Percentiles rank a stretch among this genome's conserved stretches.
These are phyloP conservation scores for Eucalyptus shirleyi DNA, from an alignment of 345 rosid genomes.

Conservation along the genomic window DNA sequence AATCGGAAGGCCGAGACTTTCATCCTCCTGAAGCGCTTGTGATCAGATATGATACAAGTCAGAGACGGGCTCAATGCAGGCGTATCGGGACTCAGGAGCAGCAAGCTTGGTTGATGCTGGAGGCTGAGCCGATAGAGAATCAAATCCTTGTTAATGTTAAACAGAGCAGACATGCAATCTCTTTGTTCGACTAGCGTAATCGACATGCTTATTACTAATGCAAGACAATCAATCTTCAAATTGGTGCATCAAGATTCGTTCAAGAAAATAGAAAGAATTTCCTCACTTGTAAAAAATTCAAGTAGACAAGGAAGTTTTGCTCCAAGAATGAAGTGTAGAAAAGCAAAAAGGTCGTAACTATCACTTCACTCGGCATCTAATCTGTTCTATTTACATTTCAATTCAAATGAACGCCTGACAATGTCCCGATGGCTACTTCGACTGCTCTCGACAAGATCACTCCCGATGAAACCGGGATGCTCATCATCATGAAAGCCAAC, in stretches of 20 bases:
- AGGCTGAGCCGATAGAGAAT: background rate
- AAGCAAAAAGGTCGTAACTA: background rate
- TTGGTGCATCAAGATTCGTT: background rate
- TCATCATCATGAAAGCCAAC: conserved; percentile 1
- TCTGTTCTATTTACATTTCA: background rate
- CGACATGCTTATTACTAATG: background rate
- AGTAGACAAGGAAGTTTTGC: background rate
- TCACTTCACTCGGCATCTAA: background rate
- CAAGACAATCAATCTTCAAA: background rate
- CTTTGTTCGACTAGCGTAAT: background rate
- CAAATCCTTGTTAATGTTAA: background rate
- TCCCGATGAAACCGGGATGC: conserved; percentile 5
- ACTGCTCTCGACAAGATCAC: background rate
- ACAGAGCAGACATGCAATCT: background rate
- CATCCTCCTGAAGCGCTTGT: background rate
- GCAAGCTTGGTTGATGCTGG: background rate
- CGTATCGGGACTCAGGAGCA: background rate
- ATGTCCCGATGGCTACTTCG: background rate
- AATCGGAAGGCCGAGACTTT: background rate
- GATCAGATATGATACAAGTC: background rate
- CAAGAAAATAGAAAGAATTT: background rate
- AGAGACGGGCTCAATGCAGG: background rate
- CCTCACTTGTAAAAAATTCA: background rate
- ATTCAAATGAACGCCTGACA: background rate
- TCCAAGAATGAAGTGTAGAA: background rate